Conservation (phyloP, 371 early-diverging fungal genomes). For the Rhizomucor pusillus region DNA sequence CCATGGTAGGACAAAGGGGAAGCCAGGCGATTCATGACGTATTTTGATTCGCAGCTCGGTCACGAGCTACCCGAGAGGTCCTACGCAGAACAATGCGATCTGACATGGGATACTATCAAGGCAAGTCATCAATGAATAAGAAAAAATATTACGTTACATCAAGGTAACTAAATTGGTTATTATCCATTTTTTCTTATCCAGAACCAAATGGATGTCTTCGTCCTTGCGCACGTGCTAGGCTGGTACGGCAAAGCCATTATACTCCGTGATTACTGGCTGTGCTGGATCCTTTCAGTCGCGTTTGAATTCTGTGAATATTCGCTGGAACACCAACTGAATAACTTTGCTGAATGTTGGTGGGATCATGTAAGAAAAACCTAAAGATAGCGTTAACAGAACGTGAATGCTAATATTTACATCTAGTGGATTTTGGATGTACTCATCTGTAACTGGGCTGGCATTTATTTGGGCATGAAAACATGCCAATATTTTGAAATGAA, state of each 20-base stretch:
- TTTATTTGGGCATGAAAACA: constrained; percentile 93
- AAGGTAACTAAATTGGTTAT: background rate
- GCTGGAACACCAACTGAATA: constrained; percentile 92
- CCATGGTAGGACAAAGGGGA: constrained; percentile 74
- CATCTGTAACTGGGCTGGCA: constrained; percentile 93
- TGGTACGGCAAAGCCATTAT: constrained; percentile 95
- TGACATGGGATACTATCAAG: constrained; percentile 73
- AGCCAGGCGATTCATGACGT: constrained; percentile 74
- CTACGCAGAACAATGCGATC: constrained; percentile 87
- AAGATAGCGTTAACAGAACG: background rate
- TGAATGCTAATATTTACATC: background rate
- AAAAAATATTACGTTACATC: background rate
- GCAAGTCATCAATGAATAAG: constrained; percentile 28
- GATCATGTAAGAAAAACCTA: constrained; percentile 77
- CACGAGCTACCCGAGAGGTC: constrained; percentile 83
- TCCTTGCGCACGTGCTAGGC: constrained; percentile 91
- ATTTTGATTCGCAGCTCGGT: constrained; percentile 81
- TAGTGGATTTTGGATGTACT: constrained; percentile 97
- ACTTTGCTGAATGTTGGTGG: constrained; percentile 99
- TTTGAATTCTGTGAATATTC: constrained; percentile 97
- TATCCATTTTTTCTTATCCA: constrained; percentile 15
- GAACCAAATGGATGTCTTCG: constrained; percentile 91
- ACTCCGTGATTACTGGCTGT: constrained; percentile 89
- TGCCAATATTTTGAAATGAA: constrained; percentile 94
- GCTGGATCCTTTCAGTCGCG: constrained; percentile 92